Evolutionary conservation across 1,284 basidiomycete species (phyloP).

Genomic region (Puccinia hordei): DNA sequence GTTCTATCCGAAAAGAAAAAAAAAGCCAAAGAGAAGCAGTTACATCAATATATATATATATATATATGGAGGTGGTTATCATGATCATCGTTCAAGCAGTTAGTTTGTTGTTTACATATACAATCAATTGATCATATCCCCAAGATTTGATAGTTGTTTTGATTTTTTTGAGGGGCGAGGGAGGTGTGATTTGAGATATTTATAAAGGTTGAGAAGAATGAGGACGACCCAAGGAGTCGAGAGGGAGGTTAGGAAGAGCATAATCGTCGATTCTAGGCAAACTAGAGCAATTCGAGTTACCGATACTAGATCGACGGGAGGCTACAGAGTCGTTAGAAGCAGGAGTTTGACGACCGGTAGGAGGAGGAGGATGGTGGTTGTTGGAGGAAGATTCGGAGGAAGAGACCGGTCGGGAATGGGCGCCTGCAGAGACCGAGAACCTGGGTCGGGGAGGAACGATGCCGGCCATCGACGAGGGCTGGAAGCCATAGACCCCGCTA

Average conservation of each 20-base stretch:
- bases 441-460: not conserved
- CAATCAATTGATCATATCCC: too few species aligned
- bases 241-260: not conserved
- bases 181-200: not conserved
- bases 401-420: slow-evolving; percentile 13
- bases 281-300: not conserved
- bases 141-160: not conserved
- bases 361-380: not conserved
- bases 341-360: slow-evolving; percentile 19
- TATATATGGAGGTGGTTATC: too few species aligned
- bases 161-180: not conserved
- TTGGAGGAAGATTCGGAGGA: slow-evolving; percentile 20
- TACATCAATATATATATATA: too few species aligned
- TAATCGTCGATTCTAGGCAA: not conserved
- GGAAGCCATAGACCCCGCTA: slow-evolving; percentile 42
- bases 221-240: not conserved
- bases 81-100: not conserved
- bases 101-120: not conserved
- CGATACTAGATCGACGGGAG: slow-evolving; percentile 22
- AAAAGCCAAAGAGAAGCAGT: not conserved
- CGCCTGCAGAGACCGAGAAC: slow-evolving; percentile 20
- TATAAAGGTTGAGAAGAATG: slow-evolving; percentile 15
- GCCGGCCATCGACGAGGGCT: not conserved
- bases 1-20: slow-evolving; percentile 13
- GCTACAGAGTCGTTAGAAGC: slow-evolving; percentile 23